Conservation (phyloP, 768 basidiomycete genomes). For the Chalciporus sphaerocephalus region DNA sequence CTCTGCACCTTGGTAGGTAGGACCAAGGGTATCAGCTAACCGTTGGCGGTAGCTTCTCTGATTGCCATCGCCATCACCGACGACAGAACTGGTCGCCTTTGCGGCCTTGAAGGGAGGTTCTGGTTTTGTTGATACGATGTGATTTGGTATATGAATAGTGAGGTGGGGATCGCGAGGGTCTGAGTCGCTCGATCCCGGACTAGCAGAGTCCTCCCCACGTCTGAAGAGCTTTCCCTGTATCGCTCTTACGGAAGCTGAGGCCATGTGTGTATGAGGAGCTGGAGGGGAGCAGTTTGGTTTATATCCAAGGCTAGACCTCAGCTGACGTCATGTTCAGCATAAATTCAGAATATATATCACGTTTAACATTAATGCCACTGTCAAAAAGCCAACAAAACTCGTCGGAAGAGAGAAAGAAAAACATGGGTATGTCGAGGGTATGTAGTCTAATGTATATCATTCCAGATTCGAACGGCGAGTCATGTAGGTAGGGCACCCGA, state of each 20-base stretch:
- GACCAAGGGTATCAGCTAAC: slow-evolving; percentile 59
- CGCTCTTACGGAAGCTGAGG: slow-evolving; percentile 48
- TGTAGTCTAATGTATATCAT: slow-evolving; percentile 17
- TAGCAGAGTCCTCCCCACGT: slow-evolving; percentile 29
- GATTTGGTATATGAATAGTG: slow-evolving; percentile 71
- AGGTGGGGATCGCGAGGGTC: slow-evolving; percentile 36
- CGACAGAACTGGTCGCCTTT: slow-evolving; percentile 27
- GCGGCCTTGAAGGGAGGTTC: slow-evolving; percentile 42
- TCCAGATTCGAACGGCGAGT: slow-evolving; percentile 4
- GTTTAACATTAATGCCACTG: neutral
- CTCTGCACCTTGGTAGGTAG: slow-evolving; percentile 77
- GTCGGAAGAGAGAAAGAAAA: slow-evolving; percentile 2
- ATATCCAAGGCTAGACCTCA: slow-evolving; percentile 4
- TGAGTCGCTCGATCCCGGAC: slow-evolving; percentile 19
- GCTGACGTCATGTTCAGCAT: slow-evolving; percentile 21
- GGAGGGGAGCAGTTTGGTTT: neutral
- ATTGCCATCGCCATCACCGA: slow-evolving; percentile 11
- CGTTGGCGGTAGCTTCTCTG: slow-evolving; percentile 55
- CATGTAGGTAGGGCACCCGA: slow-evolving; percentile 12
- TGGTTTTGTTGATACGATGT: slow-evolving; percentile 30
- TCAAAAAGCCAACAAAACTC: neutral
- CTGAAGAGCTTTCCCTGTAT: slow-evolving; percentile 74
- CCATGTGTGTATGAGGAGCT: too few species aligned
- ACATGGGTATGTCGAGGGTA: slow-evolving; percentile 15
- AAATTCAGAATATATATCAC: slow-evolving; percentile 5